Evolutionary conservation across 2,329 filamentous ascomycete genomes (phyloP).

Genomic region (Ilyonectria robusta): DNA sequence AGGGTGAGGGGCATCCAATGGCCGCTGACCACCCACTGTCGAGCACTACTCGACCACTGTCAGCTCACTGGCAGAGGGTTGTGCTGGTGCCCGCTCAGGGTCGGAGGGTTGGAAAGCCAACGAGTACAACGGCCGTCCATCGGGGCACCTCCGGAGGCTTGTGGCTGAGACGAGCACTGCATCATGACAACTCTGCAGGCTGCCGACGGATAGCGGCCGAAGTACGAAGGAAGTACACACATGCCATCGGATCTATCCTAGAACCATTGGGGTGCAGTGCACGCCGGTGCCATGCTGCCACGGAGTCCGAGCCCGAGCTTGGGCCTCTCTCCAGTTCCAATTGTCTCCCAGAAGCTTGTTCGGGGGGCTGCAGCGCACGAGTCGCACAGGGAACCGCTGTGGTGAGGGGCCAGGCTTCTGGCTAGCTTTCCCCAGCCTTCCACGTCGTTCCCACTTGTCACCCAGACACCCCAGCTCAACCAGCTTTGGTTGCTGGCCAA

Average conservation of each 20-base stretch:
- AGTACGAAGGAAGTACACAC: not conserved
- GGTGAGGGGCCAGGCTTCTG: not conserved
- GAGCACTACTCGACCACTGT: constrained; percentile 18
- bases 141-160: constrained; percentile 7
- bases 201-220: constrained; percentile 4
- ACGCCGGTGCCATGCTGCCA: constrained; percentile 14
- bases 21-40: constrained; percentile 42
- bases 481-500: constrained; percentile 29
- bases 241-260: constrained; percentile 22
- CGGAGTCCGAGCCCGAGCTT: constrained; percentile 38
- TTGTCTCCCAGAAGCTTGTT: constrained; percentile 30
- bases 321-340: constrained; percentile 21
- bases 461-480: constrained; percentile 27
- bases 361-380: constrained; percentile 5
- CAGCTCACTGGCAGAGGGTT: constrained; percentile 10
- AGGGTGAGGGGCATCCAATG: constrained; percentile 38
- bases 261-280: constrained; percentile 2
- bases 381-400: constrained; percentile 19
- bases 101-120: not conserved
- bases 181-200: constrained; percentile 13
- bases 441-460: constrained; percentile 23
- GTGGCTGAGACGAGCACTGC: constrained; percentile 8
- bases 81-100: not conserved
- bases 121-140: not conserved
- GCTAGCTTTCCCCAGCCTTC: constrained; percentile 20